A percentile compares a stretch with the other conserved stretches of the same genome.
Evolutionary conservation across 2,329 filamentous ascomycete species (phyloP).

Genomic region (Periconia macrospinosa): DNA sequence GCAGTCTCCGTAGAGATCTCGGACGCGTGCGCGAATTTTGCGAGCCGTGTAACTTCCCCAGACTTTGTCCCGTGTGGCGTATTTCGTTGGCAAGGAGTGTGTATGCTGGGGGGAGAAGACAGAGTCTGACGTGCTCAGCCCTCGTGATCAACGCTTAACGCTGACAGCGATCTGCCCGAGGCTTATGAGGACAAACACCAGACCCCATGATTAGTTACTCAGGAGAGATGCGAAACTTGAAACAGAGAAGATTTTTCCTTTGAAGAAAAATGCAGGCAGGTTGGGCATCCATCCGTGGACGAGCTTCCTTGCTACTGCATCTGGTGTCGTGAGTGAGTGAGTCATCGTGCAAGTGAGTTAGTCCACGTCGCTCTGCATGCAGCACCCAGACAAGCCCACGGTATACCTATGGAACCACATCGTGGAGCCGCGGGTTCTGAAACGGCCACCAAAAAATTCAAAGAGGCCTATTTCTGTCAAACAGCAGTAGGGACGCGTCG

Average conservation of each 20-base stretch:
- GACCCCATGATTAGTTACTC: not conserved
- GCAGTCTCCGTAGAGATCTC: slow-evolving; percentile 12
- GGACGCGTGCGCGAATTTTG: slow-evolving; percentile 27
- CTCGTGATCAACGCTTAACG: slow-evolving; percentile 21
- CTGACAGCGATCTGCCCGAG: slow-evolving; percentile 12
- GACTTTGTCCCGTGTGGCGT: slow-evolving; percentile 10
- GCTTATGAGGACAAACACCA: slow-evolving; percentile 7
- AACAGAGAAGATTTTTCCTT: slow-evolving; percentile 1
- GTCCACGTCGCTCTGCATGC: slow-evolving; percentile 38
- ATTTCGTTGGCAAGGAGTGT: not conserved
- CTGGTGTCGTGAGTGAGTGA: slow-evolving; percentile 23
- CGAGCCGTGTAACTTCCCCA: slow-evolving; percentile 14
- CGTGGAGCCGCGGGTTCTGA: slow-evolving; percentile 30
- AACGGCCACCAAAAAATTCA: slow-evolving; percentile 23
- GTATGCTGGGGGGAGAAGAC: not conserved
- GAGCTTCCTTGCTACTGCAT: slow-evolving; percentile 6
- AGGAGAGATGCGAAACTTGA: slow-evolving; percentile 2
- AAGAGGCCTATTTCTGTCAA: not conserved
- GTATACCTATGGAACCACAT: slow-evolving; percentile 14
- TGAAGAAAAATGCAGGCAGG: not conserved
- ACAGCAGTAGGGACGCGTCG: slow-evolving; percentile 24
- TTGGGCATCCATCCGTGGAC: not conserved
- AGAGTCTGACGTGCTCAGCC: slow-evolving; percentile 6
- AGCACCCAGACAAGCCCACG: slow-evolving; percentile 11
- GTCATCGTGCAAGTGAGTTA: slow-evolving; percentile 22